Evolutionary conservation across 2,329 filamentous ascomycete species (phyloP).

Genomic region (Penicillium sp.): DNA sequence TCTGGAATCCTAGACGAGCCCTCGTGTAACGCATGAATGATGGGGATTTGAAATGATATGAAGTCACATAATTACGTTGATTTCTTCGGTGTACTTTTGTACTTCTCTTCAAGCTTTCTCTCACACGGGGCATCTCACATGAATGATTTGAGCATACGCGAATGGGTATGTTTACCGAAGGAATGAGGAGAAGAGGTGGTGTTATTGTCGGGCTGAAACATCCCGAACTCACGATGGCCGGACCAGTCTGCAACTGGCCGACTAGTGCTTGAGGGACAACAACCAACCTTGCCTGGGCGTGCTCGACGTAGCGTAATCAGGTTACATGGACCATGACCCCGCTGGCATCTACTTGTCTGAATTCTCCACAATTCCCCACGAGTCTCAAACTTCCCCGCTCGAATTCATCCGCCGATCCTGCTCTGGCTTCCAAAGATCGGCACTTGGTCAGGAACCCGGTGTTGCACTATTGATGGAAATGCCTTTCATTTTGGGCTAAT

Average conservation of each 20-base stretch:
- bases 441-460: constrained; percentile 4
- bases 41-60: background rate
- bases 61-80: background rate
- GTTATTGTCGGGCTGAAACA: background rate
- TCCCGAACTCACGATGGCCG: background rate
- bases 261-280: background rate
- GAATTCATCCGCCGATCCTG: constrained; percentile 8
- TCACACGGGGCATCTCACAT: background rate
- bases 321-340: constrained; percentile 13
- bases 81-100: background rate
- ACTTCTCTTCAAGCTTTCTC: no score
- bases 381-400: constrained; percentile 18
- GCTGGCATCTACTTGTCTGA: background rate
- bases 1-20: background rate
- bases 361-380: constrained; percentile 8
- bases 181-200: background rate
- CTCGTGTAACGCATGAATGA: background rate
- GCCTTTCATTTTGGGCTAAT: background rate
- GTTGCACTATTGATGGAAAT: background rate
- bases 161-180: background rate
- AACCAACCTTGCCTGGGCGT: background rate
- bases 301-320: constrained; percentile 5
- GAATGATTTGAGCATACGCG: background rate
- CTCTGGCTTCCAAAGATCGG: constrained; percentile 14
- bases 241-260: background rate